A percentile compares a stretch with the other conserved stretches of the same genome.
Evolutionary conservation across 768 basidiomycete species (phyloP).

Genomic region (Cystobasidium onofrii): DNA sequence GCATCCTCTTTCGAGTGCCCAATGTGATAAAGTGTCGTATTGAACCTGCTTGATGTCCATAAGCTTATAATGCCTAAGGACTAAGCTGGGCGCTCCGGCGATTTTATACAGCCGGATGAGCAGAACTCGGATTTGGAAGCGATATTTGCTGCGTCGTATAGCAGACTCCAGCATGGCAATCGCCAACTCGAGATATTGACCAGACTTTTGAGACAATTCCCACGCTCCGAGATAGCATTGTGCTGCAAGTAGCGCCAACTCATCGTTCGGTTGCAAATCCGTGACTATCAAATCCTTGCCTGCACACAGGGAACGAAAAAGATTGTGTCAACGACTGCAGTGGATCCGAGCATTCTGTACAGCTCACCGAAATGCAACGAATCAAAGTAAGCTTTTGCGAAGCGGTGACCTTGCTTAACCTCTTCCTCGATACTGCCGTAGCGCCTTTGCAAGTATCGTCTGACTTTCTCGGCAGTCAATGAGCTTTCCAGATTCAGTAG

Average conservation of each 20-base stretch:
- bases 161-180: constrained; percentile 64
- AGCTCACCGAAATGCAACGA: constrained; percentile 55
- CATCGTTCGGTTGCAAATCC: constrained; percentile 81
- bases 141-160: constrained; percentile 62
- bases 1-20: constrained; percentile 65
- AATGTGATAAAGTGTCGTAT: constrained; percentile 78
- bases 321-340: not conserved
- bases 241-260: constrained; percentile 66
- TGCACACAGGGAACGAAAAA: constrained; percentile 28
- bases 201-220: constrained; percentile 36
- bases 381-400: constrained; percentile 58
- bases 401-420: constrained; percentile 51
- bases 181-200: constrained; percentile 56
- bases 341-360: not conserved
- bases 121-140: constrained; percentile 67
- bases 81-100: constrained; percentile 61
- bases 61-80: constrained; percentile 67
- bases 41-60: constrained; percentile 78
- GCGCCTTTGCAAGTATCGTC: constrained; percentile 55
- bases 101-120: constrained; percentile 74
- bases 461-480: constrained; percentile 44
- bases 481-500: not conserved
- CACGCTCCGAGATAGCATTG: constrained; percentile 54
- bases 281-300: constrained; percentile 59
- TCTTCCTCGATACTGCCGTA: constrained; percentile 56